Conservation (phyloP, 306 rosid species). For the Acmispon strigosus region DNA sequence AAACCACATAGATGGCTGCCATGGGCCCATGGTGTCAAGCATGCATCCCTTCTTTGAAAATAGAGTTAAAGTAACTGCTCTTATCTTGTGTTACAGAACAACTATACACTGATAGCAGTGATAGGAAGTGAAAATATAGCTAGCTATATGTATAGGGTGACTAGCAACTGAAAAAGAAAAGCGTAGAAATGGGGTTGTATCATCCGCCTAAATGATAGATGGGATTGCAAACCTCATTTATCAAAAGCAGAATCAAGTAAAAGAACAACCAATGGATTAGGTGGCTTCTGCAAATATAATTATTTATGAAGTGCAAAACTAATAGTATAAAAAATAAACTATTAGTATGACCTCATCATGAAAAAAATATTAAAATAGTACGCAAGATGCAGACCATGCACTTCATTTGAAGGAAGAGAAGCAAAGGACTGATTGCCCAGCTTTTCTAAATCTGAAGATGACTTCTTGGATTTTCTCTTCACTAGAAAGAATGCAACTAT, state of each 20-base stretch:
- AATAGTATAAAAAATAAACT: not conserved
- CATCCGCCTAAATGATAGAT: constrained; percentile 3
- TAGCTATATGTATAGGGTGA: not conserved
- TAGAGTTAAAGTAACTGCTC: not conserved
- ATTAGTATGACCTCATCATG: not conserved
- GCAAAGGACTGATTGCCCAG: constrained; percentile 47
- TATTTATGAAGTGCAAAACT: not conserved
- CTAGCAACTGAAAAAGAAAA: not conserved
- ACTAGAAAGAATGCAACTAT: constrained; percentile 62
- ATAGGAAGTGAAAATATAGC: not conserved
- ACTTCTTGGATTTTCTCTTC: constrained; percentile 68
- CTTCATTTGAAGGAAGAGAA: constrained; percentile 56
- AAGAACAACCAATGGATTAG: not conserved
- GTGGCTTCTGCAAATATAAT: constrained; percentile 9
- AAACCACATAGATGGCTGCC: not conserved
- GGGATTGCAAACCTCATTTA: not conserved
- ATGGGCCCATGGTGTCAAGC: constrained; percentile 2
- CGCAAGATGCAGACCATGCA: constrained; percentile 53
- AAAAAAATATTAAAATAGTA: constrained; percentile 10
- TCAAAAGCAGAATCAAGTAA: constrained; percentile 9
- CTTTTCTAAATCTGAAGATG: constrained; percentile 68
- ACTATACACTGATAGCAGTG: not conserved
- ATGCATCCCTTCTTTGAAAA: not conserved
- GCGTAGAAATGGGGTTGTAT: not conserved
- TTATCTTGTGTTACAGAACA: not conserved